These are phyloP conservation scores for Porcisia hertigi DNA, from an alignment of 208 protist genomes.

Conservation along the genomic window DNA sequence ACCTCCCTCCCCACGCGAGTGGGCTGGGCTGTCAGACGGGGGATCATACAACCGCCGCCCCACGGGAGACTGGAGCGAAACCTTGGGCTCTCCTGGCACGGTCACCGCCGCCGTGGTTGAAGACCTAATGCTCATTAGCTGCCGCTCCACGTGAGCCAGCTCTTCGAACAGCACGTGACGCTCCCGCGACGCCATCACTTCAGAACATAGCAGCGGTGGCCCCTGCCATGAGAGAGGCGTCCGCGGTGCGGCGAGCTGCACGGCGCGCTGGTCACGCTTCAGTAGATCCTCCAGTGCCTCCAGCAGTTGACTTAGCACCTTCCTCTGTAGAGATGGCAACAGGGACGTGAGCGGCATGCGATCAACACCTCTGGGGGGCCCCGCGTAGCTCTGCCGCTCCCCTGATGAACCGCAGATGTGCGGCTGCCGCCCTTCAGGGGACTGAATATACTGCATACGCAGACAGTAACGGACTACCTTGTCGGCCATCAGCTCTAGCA, in stretches of 20 bases:
- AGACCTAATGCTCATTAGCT: constrained; percentile 10
- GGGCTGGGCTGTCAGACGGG: neutral
- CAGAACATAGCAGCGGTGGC: constrained; percentile 3
- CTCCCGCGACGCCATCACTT: constrained; percentile 36
- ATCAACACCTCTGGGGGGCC: neutral
- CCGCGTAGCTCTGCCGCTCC: neutral
- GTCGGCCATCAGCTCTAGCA: constrained; percentile 42
- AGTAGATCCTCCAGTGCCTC: constrained; percentile 43
- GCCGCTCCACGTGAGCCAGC: constrained; percentile 34
- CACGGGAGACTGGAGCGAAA: neutral
- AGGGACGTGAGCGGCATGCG: constrained; percentile 15
- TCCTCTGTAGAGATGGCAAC: constrained; percentile 20
- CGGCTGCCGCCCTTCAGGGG: neutral
- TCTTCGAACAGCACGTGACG: constrained; percentile 31
- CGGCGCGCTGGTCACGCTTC: constrained; percentile 13
- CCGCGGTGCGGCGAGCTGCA: constrained; percentile 2
- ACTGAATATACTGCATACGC: constrained; percentile 23
- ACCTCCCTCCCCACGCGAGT: neutral
- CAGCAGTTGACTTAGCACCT: constrained; percentile 37
- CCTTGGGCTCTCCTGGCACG: neutral
- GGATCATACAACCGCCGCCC: neutral
- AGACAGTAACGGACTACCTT: constrained; percentile 28
- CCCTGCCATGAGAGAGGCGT: neutral
- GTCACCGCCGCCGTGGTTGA: neutral
- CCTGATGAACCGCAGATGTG: neutral